phyloP scores from a whole-genome alignment of 352 stramenopile species.

The Pythium phragmitis region DNA sequence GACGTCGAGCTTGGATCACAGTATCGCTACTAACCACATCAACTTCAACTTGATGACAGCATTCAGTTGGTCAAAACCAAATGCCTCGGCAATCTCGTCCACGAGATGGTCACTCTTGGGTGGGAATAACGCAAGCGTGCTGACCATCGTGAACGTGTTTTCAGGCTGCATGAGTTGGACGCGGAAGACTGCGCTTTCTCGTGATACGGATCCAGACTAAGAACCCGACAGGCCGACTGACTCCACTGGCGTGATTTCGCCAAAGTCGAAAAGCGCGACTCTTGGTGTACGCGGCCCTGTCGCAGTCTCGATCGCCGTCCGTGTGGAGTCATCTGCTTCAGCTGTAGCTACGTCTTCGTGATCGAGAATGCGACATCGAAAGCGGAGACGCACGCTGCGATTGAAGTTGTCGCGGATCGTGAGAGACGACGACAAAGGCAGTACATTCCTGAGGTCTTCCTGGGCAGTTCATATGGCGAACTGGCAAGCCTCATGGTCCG shows the following conservation, averaged over 20 bases:
- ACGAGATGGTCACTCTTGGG: constrained; percentile 69
- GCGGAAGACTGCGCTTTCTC: constrained; percentile 42
- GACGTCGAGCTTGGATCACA: neutral
- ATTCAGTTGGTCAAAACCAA: constrained; percentile 80
- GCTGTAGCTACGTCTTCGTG: neutral
- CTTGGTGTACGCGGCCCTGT: constrained; percentile 15
- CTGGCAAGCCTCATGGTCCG: too few species aligned
- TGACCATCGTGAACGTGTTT: constrained; percentile 75
- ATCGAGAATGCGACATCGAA: neutral
- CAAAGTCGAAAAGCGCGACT: constrained; percentile 23
- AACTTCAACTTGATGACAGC: constrained; percentile 63
- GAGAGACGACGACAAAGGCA: too few species aligned
- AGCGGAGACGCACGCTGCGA: too few species aligned
- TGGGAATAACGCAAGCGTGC: constrained; percentile 85
- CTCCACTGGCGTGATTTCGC: constrained; percentile 13
- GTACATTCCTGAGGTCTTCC: too few species aligned
- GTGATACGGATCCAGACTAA: constrained; percentile 60
- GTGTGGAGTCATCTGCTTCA: neutral
- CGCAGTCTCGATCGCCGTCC: neutral
- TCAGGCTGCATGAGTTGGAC: constrained; percentile 50
- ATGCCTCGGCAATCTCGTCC: constrained; percentile 52
- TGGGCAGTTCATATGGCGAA: too few species aligned
- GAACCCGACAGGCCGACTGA: neutral
- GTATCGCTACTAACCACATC: neutral
- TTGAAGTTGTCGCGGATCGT: too few species aligned